Evolutionary conservation across 371 early-diverging fungal genomes (phyloP), one percentile per base, ranked within the genome.

Genomic region (Mortierella sp.): DNA sequence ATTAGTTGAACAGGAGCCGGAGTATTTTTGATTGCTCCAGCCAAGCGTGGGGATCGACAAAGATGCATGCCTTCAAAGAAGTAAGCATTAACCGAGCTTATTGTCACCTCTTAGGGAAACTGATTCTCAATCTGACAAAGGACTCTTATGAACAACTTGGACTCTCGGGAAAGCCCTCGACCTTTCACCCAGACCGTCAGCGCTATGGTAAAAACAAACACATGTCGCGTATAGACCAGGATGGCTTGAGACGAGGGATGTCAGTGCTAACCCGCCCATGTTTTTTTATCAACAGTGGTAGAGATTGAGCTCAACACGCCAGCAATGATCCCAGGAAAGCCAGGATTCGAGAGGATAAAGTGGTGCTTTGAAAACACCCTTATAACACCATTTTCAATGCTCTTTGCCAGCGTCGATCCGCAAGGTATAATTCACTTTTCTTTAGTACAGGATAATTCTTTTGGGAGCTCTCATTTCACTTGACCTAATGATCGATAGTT

Each of bases 331-430:
- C 89, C 91, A 0, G 90, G 87, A 5, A 90, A 89, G 51, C 91
- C 91, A 37, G 79, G 76, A 9, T 91, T 88, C 71, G 88, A 92
- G 24, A 79, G 93, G 73, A 80, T 91, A 51, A 88, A 90, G 75
- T 91, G 90, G 91, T 92, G 92, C 67, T 86, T 93, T 73, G 90
- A 91, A 61, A 89, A 90, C 70, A 91, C 91, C 10, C 79, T 93
- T 43, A 69, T 77, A 11, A 51, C 75, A 0, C 55, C 76, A 2
- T 89, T 92, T 72, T 87, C 88, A 10, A 86, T 92, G 80, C 79
- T 90, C 28, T 87, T 90, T 44, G 83, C 89, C 44, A 88, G 80
- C 21, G 77, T 88, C 9, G 89, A 91, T 57, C 69, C 57, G 31
- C 82, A 91, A 86, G 88, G 89, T 80, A 71, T 28, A 26, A 24